Conservation (phyloP, 2,329 filamentous ascomycete genomes). For the Thelonectria discophora region DNA sequence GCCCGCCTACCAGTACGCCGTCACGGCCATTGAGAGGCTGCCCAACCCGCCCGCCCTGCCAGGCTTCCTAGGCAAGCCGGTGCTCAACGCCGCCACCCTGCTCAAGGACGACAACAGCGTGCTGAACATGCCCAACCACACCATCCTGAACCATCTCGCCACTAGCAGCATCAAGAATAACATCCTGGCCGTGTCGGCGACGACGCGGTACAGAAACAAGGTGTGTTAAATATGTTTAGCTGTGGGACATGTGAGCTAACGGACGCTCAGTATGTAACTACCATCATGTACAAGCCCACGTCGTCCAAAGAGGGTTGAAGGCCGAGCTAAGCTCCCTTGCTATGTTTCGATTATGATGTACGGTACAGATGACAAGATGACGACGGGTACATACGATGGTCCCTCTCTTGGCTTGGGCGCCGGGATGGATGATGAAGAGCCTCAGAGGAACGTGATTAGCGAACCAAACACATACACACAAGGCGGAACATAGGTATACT, state of each 20-base stretch:
- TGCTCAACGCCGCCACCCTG: slow-evolving; percentile 87
- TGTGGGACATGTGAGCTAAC: slow-evolving; percentile 21
- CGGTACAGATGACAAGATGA: not conserved
- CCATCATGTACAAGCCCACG: slow-evolving; percentile 96
- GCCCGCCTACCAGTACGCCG: slow-evolving; percentile 76
- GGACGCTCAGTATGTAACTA: slow-evolving; percentile 84
- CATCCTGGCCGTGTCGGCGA: slow-evolving; percentile 92
- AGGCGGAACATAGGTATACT: not conserved
- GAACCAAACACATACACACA: slow-evolving; percentile 4
- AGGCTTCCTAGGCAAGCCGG: slow-evolving; percentile 91
- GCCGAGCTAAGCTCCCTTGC: not conserved
- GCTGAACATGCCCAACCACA: slow-evolving; percentile 95
- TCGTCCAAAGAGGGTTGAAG: slow-evolving; percentile 58
- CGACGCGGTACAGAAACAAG: slow-evolving; percentile 97
- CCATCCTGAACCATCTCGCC: slow-evolving; percentile 93
- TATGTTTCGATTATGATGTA: not conserved
- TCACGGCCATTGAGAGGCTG: slow-evolving; percentile 78
- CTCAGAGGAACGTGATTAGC: slow-evolving; percentile 2
- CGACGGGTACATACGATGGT: slow-evolving; percentile 3
- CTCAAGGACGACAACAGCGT: slow-evolving; percentile 99
- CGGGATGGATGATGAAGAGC: slow-evolving; percentile 6
- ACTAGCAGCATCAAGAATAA: slow-evolving; percentile 99
- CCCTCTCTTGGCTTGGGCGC: not conserved
- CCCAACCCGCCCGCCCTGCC: slow-evolving; percentile 86
- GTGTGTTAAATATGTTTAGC: slow-evolving; percentile 53